Evolutionary conservation across 805 yeast genomes (phyloP), one percentile per base, ranked within the genome.

Genomic region (Zygosaccharomyces bisporus): DNA sequence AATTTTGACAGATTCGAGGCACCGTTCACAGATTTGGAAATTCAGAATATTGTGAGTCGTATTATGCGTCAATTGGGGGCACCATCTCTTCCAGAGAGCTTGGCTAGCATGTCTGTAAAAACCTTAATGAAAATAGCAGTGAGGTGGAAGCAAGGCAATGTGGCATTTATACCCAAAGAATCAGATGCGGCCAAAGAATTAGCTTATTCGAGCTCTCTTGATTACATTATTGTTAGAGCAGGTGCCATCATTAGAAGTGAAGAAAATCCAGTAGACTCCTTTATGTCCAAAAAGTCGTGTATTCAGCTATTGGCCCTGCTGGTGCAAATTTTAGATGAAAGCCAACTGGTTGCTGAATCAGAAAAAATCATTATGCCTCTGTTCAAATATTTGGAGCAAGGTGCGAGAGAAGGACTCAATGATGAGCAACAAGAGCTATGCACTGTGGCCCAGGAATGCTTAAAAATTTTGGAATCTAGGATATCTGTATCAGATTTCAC

Each of bases 11-110:
- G 58, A 12, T 45, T 69, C 27, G 64, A 54, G 9, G 53, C 40
- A 1, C 50, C 66, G 2, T 69, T 80, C 34, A 50, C 68, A 2
- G 67, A 67, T 18, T 65, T 68, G 21, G 79, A 80, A 37, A 56
- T 84, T n/a, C 91, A 86, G 58, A 76, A 77, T 0, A 76, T 85
- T 41, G 85, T 83, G 0, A 76, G 76, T 53, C 75, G 88, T 55
- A 66, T 77, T 29, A 71, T 88, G 47, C 84, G 90, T 56, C 96
- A 87, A 69, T 67, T 91, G 38, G 79, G 84, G 19, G 96, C 96
- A 1, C 93, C 96, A 2, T 64, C 75, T 5, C 71, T 89, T 20
- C 66, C 84, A 3, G 81, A 80, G 41, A 76, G 73, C 0, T 68
- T 88, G 44, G 84, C 86, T 0, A 61, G 72, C 13, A 84, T 81